Evolutionary conservation across 352 stramenopile species (phyloP).

Genomic region (Globisporangium acanthophoron): DNA sequence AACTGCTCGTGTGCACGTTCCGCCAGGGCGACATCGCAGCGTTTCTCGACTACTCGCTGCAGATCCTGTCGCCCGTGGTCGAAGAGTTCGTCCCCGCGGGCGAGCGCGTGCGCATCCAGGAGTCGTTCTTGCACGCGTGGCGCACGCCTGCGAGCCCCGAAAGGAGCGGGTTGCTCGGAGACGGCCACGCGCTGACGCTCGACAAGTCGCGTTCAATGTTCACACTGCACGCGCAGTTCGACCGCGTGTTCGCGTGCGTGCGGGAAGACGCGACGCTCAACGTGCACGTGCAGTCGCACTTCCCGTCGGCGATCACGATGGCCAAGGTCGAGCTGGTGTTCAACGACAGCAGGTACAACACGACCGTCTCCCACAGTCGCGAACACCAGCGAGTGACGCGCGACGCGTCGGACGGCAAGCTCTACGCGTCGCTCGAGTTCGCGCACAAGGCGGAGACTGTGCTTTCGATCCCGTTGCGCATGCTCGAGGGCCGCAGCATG

Average conservation of each 20-base stretch:
- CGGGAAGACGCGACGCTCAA: conserved; percentile 53
- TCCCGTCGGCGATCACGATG: conserved; percentile 49
- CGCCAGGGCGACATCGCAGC: conserved; percentile 61
- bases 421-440: conserved; percentile 49
- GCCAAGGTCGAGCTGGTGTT: conserved; percentile 67
- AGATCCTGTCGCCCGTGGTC: conserved; percentile 67
- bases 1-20: conserved; percentile 72
- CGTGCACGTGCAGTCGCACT: conserved; percentile 46
- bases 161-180: conserved; percentile 27
- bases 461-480: conserved; percentile 39
- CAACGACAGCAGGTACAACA: conserved; percentile 72
- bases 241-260: conserved; percentile 60
- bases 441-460: conserved; percentile 26
- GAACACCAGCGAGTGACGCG: conserved; percentile 2
- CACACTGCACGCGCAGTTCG: conserved; percentile 45
- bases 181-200: conserved; percentile 39
- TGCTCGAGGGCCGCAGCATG: conserved; percentile 48
- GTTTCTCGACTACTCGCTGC: conserved; percentile 74
- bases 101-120: conserved; percentile 54
- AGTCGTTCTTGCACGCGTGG: conserved; percentile 63
- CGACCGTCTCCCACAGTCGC: conserved; percentile 39
- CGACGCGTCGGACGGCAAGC: conserved; percentile 26
- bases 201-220: conserved; percentile 53
- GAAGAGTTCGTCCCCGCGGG: conserved; percentile 57
- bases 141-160: conserved; percentile 21